Base-by-base conservation (phyloP, 768 basidiomycete genomes). In the Phlegmacium glaucopus region DNA sequence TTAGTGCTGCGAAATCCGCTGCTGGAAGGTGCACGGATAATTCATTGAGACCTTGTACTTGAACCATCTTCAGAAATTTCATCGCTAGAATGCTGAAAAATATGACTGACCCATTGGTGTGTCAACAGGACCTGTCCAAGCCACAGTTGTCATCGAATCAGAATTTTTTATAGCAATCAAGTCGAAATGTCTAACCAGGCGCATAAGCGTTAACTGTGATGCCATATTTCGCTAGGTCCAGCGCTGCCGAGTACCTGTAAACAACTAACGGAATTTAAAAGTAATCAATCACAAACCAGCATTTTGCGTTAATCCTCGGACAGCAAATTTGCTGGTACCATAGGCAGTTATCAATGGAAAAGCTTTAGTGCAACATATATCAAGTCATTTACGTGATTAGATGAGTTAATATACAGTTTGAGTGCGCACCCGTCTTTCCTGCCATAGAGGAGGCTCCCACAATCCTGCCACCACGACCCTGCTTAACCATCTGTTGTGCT, bases 381-480 rank as follows among this genome's bases (percentile, higher is more conserved):
- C n/a, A n/a, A n/a, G n/a, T n/a, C n/a, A n/a, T n/a, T n/a, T n/a
- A n/a, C n/a, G n/a, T n/a, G n/a, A n/a, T n/a, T n/a, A n/a, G n/a
- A n/a, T n/a, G n/a, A n/a, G n/a, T n/a, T n/a, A n/a, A n/a, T n/a
- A n/a, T n/a, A n/a, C 22, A 22, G 15, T 42, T 13, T 26, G 6
- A 28, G 4, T 17, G 15, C 39, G 18, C 42, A 68, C 77, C 75
- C 66, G 59, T 52, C 50, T 70, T 68, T 16, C 72, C 73, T 1
- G 61, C 64, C 0, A 70, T 49, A 4, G 75, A 78, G 9, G 62
- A 67, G 1, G 72, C 72, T 10, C 74, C 73, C 15, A 76, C 65
- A 18, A 76, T 70, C 36, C 72, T 59, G 0, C 75, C 75, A 6
- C 75, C 74, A 4, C 52, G 54, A 22, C 72, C 71, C 57, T 75